Base-by-base conservation (phyloP, 2,329 filamentous ascomycete species). In the Xylaria sp. region DNA sequence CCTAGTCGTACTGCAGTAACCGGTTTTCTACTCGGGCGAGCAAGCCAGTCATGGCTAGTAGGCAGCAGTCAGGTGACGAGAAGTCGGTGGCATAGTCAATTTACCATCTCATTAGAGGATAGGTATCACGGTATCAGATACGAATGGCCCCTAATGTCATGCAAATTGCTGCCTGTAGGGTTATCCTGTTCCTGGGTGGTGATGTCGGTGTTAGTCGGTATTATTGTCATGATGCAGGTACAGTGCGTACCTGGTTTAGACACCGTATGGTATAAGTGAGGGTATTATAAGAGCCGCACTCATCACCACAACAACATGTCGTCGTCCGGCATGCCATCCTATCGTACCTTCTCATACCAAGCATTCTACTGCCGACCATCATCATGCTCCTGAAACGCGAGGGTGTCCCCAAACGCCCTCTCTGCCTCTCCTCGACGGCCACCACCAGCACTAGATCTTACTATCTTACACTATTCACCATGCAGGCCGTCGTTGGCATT, bases 281-380 rank as follows among this genome's bases (percentile, higher is more conserved):
- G 23, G 23, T 30, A 30, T 30, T 30, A 30, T 30, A 42, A 13
- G 37, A 42, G 37, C 37, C 37, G 37, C 37, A 42, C 9, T 42
- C 13, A 42, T 11, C 13, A n/a, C 9, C 13, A n/a, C 9, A 11
- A 13, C 42, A 46, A n/a, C 42, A 46, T 46, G 42, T 6, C 42
- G n/a, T 46, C 37, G 23, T 30, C 23, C 37, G 37, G 44, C 56
- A 63, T 61, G 52, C 59, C 61, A 61, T 56, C 59, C 59, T 57
- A 61, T 56, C 59, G 57, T 57, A 54, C 23, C 23, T 30, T 30
- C 23, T 30, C 23, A 5, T 30, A 30, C 23, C 23, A 30, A 30
- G 23, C 23, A 42, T 42, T 42, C 37, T 42, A 13, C 13, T 10
- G 9, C 9, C 37, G 9, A 6, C 42, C 42, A 46, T 46, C 9